Conservation (phyloP, 1,284 basidiomycete species). For the Peniophora sp. region DNA sequence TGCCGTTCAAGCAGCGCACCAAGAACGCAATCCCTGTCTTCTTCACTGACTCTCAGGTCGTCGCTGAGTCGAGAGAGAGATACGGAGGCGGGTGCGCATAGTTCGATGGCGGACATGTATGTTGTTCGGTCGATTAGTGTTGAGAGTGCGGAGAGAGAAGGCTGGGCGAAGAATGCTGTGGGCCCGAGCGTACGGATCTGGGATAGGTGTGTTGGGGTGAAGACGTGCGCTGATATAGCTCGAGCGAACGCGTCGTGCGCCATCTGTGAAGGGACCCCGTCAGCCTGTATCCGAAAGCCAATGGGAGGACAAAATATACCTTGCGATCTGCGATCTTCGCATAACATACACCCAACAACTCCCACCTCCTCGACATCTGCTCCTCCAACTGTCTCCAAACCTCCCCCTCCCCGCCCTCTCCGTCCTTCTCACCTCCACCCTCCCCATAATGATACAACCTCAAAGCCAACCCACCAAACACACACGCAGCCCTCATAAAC, state of each 20-base stretch:
- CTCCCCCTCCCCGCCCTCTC: constrained; percentile 30
- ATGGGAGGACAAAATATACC: constrained; percentile 28
- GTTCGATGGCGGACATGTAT: constrained; percentile 55
- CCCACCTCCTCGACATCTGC: constrained; percentile 63
- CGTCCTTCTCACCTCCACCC: constrained; percentile 10
- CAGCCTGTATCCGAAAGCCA: background rate
- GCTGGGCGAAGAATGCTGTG: constrained; percentile 29
- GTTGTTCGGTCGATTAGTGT: constrained; percentile 57
- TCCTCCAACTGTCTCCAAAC: constrained; percentile 54
- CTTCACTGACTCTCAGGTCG: constrained; percentile 1
- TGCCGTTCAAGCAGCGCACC: constrained; percentile 60
- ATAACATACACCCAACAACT: constrained; percentile 72
- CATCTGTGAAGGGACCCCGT: constrained; percentile 28
- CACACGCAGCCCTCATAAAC: constrained; percentile 57
- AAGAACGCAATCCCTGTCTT: constrained; percentile 19
- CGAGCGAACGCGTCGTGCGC: constrained; percentile 52
- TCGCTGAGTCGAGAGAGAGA: constrained; percentile 28
- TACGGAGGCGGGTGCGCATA: constrained; percentile 38
- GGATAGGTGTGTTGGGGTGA: constrained; percentile 28
- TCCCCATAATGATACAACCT: constrained; percentile 18
- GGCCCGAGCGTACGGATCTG: constrained; percentile 21
- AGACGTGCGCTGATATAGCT: constrained; percentile 48
- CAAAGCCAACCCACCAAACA: constrained; percentile 41
- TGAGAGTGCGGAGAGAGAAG: constrained; percentile 43
- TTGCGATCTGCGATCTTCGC: constrained; percentile 65